A percentile compares a stretch with the other conserved stretches of the same genome.
Conservation (phyloP, 176 grass and related monocot species). For the Otatea glauca region DNA sequence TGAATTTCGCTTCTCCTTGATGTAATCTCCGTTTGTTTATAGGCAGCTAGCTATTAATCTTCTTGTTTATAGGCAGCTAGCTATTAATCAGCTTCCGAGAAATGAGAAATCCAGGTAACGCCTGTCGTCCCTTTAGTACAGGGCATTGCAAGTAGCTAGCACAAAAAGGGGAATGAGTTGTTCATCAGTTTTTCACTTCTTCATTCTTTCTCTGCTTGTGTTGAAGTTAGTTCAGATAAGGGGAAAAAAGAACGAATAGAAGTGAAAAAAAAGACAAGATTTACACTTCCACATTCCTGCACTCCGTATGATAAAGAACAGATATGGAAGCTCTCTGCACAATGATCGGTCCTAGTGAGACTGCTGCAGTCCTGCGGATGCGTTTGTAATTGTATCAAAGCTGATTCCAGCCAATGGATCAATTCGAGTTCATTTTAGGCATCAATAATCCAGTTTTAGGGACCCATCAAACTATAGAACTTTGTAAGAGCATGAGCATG, state of each 20-base stretch:
- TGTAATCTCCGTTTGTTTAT: not conserved
- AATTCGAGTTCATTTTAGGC: no score
- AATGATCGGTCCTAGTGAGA: not conserved
- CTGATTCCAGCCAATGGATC: no score
- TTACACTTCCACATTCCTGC: not conserved
- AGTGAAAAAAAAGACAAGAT: not conserved
- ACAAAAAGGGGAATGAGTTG: not conserved
- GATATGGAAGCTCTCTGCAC: not conserved
- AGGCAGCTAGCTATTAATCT: not conserved
- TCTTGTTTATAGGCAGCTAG: not conserved
- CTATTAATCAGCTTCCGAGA: no score
- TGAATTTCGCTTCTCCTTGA: constrained; percentile 3
- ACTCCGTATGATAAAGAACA: not conserved
- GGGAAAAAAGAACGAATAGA: not conserved
- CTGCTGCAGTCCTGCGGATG: not conserved
- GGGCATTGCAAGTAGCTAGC: not conserved
- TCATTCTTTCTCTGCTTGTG: not conserved
- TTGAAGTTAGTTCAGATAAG: not conserved
- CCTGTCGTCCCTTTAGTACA: not conserved
- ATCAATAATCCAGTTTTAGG: no score
- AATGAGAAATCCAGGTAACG: no score
- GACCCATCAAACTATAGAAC: no score
- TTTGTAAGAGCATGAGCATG: no score
- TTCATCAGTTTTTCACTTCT: not conserved
- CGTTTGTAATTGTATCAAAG: no score